Evolutionary conservation across 2,329 filamentous ascomycete genomes (phyloP).

Genomic region (Aspergillus transmontanensis): DNA sequence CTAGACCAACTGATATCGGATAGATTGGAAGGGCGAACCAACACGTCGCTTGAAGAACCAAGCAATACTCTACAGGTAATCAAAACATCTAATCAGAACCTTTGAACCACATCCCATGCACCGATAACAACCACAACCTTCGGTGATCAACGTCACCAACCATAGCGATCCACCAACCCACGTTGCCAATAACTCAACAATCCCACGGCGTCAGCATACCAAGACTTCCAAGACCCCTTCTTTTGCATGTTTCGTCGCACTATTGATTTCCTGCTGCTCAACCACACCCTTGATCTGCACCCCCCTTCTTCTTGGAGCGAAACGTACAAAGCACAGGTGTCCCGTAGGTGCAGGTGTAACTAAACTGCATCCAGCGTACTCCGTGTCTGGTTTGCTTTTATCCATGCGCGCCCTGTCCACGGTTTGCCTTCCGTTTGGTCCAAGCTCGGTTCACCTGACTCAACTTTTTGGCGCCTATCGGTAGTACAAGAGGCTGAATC

Average conservation of each 20-base stretch:
- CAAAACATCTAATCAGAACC: conserved; percentile 1
- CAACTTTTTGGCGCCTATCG: neutral
- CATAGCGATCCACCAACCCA: conserved; percentile 29
- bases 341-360: neutral
- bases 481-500: neutral
- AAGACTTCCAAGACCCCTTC: conserved; percentile 4
- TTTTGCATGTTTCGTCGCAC: conserved; percentile 4
- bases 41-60: neutral
- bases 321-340: neutral
- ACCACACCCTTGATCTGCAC: conserved; percentile 3
- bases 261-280: conserved; percentile 2
- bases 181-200: conserved; percentile 24
- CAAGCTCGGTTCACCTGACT: conserved; percentile 5
- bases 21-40: neutral
- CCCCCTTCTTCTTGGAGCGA: neutral
- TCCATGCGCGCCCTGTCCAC: neutral
- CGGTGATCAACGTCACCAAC: conserved; percentile 28
- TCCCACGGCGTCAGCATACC: neutral
- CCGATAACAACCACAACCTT: neutral
- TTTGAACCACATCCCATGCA: neutral
- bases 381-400: neutral
- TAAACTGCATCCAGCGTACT: neutral
- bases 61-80: neutral
- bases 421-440: conserved; percentile 15
- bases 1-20: neutral